A percentile compares a stretch with the other conserved stretches of the same genome.
Evolutionary conservation across 495 filamentous ascomycete genomes (phyloP).

Genomic region (Penicillium crystallinum): DNA sequence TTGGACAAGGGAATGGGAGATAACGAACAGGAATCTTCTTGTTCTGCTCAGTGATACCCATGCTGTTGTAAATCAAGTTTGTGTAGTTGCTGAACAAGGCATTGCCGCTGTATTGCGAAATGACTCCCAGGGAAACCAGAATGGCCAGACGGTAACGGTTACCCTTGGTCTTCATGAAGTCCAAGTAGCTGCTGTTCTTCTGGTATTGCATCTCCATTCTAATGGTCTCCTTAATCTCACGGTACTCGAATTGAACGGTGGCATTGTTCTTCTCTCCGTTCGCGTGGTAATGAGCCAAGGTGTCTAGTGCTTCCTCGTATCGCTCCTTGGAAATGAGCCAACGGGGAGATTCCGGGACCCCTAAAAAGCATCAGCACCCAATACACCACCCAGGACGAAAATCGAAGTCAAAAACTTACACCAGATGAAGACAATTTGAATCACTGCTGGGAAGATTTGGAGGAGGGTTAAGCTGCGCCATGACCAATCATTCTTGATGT

Average conservation of each 20-base stretch:
- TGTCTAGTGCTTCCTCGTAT: conserved; percentile 30
- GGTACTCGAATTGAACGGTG: conserved; percentile 23
- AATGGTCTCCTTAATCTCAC: conserved; percentile 26
- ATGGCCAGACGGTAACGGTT: conserved; percentile 58
- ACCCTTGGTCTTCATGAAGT: conserved; percentile 62
- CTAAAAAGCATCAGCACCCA: conserved; percentile 5
- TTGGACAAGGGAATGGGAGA: conserved; percentile 8
- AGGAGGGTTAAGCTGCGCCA: conserved; percentile 41
- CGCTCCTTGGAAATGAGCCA: conserved; percentile 37
- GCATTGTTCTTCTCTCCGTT: conserved; percentile 18
- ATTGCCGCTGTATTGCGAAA: conserved; percentile 61
- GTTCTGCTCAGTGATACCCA: conserved; percentile 46
- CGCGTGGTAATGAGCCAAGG: conserved; percentile 30
- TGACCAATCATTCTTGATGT: conserved; percentile 38
- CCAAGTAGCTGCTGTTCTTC: conserved; percentile 33
- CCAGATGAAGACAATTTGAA: conserved; percentile 40
- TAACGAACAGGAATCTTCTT: conserved; percentile 36
- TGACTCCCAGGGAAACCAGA: conserved; percentile 51
- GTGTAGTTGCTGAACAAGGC: conserved; percentile 60
- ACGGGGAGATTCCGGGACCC: conserved; percentile 40
- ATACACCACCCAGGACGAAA: neutral
- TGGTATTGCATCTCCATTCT: conserved; percentile 23
- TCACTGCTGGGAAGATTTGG: conserved; percentile 22
- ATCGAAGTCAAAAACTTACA: conserved; percentile 12
- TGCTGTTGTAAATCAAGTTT: conserved; percentile 47